Conservation (phyloP, 78 protist species). For the Cavenderia fasciculata region DNA sequence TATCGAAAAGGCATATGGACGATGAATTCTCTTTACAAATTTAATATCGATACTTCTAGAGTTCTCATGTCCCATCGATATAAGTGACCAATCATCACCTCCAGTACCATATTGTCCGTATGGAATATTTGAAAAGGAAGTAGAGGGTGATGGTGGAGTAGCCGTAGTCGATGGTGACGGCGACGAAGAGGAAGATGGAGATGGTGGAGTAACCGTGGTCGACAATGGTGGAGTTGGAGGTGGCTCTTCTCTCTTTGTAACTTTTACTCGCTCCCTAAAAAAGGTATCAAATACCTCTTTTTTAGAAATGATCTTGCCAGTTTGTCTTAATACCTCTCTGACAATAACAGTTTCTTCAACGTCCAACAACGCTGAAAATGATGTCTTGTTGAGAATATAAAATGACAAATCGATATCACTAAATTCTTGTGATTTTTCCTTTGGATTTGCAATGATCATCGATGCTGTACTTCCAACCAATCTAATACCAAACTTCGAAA, state of each 20-base stretch:
- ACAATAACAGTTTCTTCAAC: constrained; percentile 59
- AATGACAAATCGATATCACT: constrained; percentile 55
- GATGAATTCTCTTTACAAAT: constrained; percentile 44
- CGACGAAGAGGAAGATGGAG: background rate
- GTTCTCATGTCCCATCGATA: constrained; percentile 48
- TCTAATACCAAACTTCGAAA: constrained; percentile 37
- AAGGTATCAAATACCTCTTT: constrained; percentile 62
- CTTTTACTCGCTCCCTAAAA: constrained; percentile 64
- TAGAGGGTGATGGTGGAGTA: background rate
- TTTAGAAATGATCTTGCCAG: constrained; percentile 52
- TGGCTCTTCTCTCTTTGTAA: background rate
- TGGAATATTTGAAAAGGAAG: too few species aligned
- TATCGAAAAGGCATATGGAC: constrained; percentile 73
- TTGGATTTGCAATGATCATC: constrained; percentile 7
- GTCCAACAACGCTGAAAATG: constrained; percentile 27
- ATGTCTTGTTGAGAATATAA: background rate
- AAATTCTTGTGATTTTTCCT: background rate
- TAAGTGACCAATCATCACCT: constrained; percentile 74
- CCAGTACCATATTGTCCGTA: background rate
- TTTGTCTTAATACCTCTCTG: constrained; percentile 42
- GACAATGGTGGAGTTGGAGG: constrained; percentile 10
- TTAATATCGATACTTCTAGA: constrained; percentile 70
- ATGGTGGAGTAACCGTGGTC: background rate
- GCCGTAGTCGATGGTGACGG: background rate
- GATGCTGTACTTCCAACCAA: constrained; percentile 62